A percentile compares a stretch with the other conserved stretches of the same genome.
These are phyloP conservation scores for Ceratonia siliqua DNA, from an alignment of 306 rosid species.

Conservation along the genomic window DNA sequence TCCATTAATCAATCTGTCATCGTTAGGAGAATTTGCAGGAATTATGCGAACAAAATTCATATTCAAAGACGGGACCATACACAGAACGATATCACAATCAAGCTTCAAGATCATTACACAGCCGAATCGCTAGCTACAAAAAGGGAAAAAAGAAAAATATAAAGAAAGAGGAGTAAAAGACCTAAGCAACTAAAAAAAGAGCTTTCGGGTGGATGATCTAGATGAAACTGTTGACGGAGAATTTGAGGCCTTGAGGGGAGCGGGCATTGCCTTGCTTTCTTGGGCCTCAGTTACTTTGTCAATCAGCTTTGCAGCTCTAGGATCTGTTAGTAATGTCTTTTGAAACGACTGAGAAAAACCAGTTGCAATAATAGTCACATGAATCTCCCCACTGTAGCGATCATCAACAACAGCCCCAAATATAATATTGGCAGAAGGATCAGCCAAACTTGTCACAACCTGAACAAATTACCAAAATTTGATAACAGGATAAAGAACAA, in stretches of 20 bases:
- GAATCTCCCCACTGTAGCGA: conserved; percentile 90
- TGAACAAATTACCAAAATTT: conserved; percentile 27
- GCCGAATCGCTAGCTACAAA: no score
- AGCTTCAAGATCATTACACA: conserved; percentile 53
- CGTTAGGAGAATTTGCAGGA: no score
- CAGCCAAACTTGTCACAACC: conserved; percentile 97
- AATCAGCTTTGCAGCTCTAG: conserved; percentile 70
- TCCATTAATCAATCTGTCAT: no score
- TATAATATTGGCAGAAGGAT: conserved; percentile 94
- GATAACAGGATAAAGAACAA: neutral
- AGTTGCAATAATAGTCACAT: conserved; percentile 88
- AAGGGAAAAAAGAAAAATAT: neutral
- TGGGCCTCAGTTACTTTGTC: conserved; percentile 63
- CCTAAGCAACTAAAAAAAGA: conserved; percentile 58
- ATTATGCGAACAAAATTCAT: neutral
- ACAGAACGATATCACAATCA: conserved; percentile 24
- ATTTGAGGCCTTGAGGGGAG: conserved; percentile 51
- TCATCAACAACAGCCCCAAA: conserved; percentile 97
- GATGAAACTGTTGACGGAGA: conserved; percentile 52
- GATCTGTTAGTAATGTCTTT: conserved; percentile 81
- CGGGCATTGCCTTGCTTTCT: conserved; percentile 62
- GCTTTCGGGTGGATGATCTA: conserved; percentile 59
- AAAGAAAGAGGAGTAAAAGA: neutral
- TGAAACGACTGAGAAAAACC: conserved; percentile 96
- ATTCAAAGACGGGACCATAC: neutral